Base-by-base conservation (phyloP, 164 flowering plant genomes). In the Dillenia suffruticosa region DNA sequence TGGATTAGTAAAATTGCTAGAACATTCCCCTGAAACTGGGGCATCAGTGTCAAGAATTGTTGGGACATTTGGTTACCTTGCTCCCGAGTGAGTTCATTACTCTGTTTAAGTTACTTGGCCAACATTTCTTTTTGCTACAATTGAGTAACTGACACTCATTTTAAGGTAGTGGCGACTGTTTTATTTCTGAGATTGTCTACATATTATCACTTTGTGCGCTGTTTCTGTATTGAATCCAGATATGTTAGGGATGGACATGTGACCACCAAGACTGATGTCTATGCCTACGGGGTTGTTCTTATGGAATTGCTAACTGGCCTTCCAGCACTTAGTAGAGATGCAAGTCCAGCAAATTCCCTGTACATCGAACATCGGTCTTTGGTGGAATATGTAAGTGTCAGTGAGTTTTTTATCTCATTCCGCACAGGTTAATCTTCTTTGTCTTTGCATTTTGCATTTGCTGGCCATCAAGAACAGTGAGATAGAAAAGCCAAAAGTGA, bases 21-120 rank as follows among this genome's bases (percentile, higher is more conserved):
- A 67, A 63, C 56, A 63, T 64, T 63, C 72, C 47, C 64, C 70
- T n/a, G 70, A 74, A 46, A 48, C 15, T 49, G 71, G 66, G 55
- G 46, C 66, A 46, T 62, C 66, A 5, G 59, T 72, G 51, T 67
- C 76, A 12, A 61, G 67, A 58, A 57, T 74, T 51, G 78, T 72
- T 40, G 81, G 81, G 32, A 74, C 81, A 64, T 66, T 74, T 67
- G 78, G 81, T 49, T 74, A 74, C 59, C 73, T 77, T 53, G 74
- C 81, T 59, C 76, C 81, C 9, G 81, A 77, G 81, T 77, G 62
- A 54, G 77, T 56, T 59, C 9, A 11, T 46, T 17, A 12, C 12
- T 57, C 51, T 32, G 44, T 52, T 45, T 24, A 22, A 1, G 0
- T 46, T 17, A 49, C 49, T 32, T 0, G 0, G 6, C 40, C 40